A percentile compares a stretch with the other conserved stretches of the same genome.
Conservation (phyloP, 192 early-diverging fungal genomes). For the Kickxella alabastrina region DNA sequence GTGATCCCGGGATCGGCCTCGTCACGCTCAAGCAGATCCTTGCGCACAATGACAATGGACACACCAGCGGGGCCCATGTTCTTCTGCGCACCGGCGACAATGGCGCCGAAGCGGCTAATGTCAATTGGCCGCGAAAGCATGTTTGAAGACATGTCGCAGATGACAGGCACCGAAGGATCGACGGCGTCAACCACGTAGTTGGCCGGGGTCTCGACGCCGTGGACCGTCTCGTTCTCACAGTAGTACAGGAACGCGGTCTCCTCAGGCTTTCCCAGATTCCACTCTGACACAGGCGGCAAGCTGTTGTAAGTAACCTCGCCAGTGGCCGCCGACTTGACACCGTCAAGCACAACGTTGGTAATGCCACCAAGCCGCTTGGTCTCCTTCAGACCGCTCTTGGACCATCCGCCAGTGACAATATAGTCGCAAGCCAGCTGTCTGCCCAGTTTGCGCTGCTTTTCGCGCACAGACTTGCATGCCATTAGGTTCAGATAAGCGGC, state of each 20-base stretch:
- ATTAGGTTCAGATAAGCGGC: conserved; percentile 87
- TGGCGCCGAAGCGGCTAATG: conserved; percentile 76
- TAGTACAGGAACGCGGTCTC: conserved; percentile 90
- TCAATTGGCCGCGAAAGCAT: conserved; percentile 76
- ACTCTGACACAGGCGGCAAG: conserved; percentile 58
- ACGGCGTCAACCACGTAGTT: conserved; percentile 37
- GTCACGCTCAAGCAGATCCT: conserved; percentile 74
- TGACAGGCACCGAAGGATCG: conserved; percentile 64
- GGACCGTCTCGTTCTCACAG: conserved; percentile 97
- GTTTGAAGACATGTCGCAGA: conserved; percentile 90
- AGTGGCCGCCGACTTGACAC: conserved; percentile 56
- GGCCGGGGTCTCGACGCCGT: conserved; percentile 82
- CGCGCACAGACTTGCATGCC: conserved; percentile 53
- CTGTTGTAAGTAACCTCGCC: conserved; percentile 45
- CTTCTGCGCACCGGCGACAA: conserved; percentile 97
- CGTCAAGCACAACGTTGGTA: conserved; percentile 75
- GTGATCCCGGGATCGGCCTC: conserved; percentile 35
- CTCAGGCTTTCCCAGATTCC: conserved; percentile 61
- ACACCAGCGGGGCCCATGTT: conserved; percentile 92
- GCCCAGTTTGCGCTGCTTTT: conserved; percentile 43
- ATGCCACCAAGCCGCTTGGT: conserved; percentile 75
- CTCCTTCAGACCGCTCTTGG: conserved; percentile 79
- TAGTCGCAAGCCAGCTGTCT: conserved; percentile 73
- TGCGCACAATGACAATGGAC: conserved; percentile 86
- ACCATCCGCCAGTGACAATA: conserved; percentile 89